These are phyloP conservation scores for Syncephalastrum contaminatum DNA, from an alignment of 371 early-diverging fungal species.

Conservation along the genomic window DNA sequence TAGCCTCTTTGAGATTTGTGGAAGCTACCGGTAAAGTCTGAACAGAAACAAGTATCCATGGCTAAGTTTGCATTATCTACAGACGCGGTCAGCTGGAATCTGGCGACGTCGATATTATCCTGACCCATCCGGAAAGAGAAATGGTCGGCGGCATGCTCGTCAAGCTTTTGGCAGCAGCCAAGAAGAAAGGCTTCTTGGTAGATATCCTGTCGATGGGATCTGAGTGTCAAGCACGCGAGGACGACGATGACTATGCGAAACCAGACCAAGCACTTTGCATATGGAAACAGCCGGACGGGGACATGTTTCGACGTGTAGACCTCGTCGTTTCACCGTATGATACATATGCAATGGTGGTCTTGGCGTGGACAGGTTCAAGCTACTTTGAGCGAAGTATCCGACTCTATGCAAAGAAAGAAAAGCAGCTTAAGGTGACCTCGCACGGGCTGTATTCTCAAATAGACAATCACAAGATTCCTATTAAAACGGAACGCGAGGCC, in stretches of 20 bases:
- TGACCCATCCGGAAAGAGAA: constrained; percentile 15
- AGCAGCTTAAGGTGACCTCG: constrained; percentile 14
- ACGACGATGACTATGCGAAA: constrained; percentile 3
- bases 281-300: constrained; percentile 13
- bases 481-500: constrained; percentile 17
- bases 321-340: constrained; percentile 16
- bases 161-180: constrained; percentile 9
- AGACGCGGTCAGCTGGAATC: constrained; percentile 16
- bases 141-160: constrained; percentile 3
- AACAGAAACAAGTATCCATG: background rate
- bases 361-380: constrained; percentile 25
- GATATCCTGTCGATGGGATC: constrained; percentile 18
- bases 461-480: constrained; percentile 5
- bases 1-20: constrained; percentile 15
- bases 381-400: constrained; percentile 24
- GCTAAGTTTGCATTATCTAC: background rate
- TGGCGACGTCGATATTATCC: constrained; percentile 23
- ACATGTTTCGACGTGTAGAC: constrained; percentile 21
- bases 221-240: constrained; percentile 10
- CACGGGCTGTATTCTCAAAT: constrained; percentile 14
- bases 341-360: constrained; percentile 20
- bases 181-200: constrained; percentile 6
- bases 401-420: constrained; percentile 14
- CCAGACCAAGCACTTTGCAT: constrained; percentile 21
- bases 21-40: constrained; percentile 17